Evolutionary conservation across 768 basidiomycete genomes (phyloP), one percentile per base, ranked within the genome.

Genomic region (Saitozyma podzolica): DNA sequence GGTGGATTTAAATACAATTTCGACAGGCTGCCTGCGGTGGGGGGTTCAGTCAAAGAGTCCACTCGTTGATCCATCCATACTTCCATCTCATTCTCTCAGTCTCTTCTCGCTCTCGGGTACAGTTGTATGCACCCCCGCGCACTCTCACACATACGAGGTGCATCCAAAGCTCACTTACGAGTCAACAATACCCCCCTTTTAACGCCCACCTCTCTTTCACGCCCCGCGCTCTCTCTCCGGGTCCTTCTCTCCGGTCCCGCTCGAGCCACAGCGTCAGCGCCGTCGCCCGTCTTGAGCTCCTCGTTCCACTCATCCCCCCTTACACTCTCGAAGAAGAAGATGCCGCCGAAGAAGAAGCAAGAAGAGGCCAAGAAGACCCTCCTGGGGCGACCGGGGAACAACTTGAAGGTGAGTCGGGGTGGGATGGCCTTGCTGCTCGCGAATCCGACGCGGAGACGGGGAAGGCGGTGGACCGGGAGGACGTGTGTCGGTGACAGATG

Each of bases 351-450:
- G 83, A 94, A 95, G 81, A 87, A 87, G 57, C 82, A 82, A 56
- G 83, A 79, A 29, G 82, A 82, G 10, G 91, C 92, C 82, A 96
- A 93, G 83, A 95, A 91, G 81, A 81, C 83, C 29, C 82, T 93
- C 16, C 87, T 98, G 42, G 96, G 96, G 50, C 82, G 93, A 59
- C 95, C 96, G 41, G 84, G 89, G 69, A 99, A 99, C 83, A 98
- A 98, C 84, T 85, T 98, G 77, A 76, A 78, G 67, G 75, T 76
- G 59, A 43, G 74, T 62, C 20, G 10, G 3, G 29, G 16, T 47
- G 17, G 4, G 16, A 50, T 39, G 47, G 9, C 1, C 1, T 5
- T 16, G 13, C 40, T 17, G n/a, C 29, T 29, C 29, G 29, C 29
- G 5, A 29, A 29, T 29, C 29, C 29, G 29, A 29, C 5, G 29